Evolutionary conservation across 257 asterid species (phyloP), one percentile per base, ranked within the genome.

Genomic region (Solanum neorickii): DNA sequence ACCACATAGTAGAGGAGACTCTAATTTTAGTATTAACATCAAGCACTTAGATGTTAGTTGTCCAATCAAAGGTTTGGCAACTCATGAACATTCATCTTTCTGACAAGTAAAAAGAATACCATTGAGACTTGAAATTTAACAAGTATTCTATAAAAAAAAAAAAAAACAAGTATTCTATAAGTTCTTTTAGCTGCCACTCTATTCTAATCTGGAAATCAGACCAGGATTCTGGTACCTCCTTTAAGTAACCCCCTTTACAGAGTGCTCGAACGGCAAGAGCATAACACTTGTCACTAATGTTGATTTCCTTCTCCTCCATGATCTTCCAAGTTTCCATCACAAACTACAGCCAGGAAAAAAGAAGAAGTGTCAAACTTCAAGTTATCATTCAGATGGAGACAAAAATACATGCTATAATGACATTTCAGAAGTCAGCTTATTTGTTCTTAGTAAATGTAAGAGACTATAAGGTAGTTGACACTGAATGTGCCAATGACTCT

Each of bases 181-280:
- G 69, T 49, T 29, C 20, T 11, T 82, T 23, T 31, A 80, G 44
- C 3, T 41, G 42, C 66, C 88, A 90, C 44, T 73, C 82, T 84
- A 84, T 70, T 42, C 73, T 35, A 77, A 60, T 86, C 41, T 46
- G 31, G 44, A 76, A 83, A 27, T 27, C 25, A 74, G 75, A 41
- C 83, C 47, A 1, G 39, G 47, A 77, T 47, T 41, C 20, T 12
- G 18, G 65, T 92, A 95, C 99, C 96, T 95, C 98, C 88, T 94
- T 88, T 27, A 96, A 73, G 90, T 94, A 91, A 87, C 98, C 99
- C 83, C 98, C 97, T 91, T 90, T 93, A 86, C 98, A 94, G 47
- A 96, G 97, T 91, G 98, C 96, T 89, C 89, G 92, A 33, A 93
- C 83, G 23, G 93, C 90, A 77, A 91, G 91, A 68, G 92, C 87